A percentile compares a stretch with the other conserved stretches of the same genome.
phyloP scores from a whole-genome alignment of 148 eudicot species.

The Heliamphora exappendiculata region DNA sequence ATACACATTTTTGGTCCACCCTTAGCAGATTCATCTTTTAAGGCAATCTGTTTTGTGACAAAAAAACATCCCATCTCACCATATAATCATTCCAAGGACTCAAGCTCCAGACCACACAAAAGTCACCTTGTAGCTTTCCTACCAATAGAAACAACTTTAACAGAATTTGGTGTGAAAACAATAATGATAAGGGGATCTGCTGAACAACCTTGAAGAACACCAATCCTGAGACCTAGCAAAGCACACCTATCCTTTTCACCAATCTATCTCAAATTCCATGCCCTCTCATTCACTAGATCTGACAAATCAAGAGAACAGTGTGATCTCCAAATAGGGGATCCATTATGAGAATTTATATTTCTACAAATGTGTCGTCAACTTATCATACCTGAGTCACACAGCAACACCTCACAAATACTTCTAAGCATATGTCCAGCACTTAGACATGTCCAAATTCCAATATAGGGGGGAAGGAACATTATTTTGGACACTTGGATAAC shows the following conservation, averaged over 20 bases:
- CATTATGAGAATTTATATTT: background rate
- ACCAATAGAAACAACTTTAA: too few species aligned
- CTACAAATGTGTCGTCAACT: background rate
- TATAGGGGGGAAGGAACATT: background rate
- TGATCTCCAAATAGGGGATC: too few species aligned
- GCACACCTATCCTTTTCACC: too few species aligned
- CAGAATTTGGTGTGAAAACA: background rate
- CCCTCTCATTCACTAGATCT: conserved; percentile 2
- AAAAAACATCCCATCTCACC: background rate
- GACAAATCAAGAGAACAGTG: background rate
- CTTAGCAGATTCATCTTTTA: background rate
- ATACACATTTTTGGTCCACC: background rate
- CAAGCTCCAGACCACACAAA: background rate
- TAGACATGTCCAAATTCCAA: background rate
- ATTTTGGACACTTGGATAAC: background rate
- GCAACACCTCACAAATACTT: background rate
- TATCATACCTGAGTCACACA: too few species aligned
- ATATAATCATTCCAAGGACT: background rate
- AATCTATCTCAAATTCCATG: background rate
- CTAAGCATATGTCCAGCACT: background rate
- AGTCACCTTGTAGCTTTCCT: background rate
- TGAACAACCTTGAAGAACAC: background rate
- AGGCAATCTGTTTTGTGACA: background rate
- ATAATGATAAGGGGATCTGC: background rate
- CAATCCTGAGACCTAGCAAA: background rate